A percentile compares a stretch with the other conserved stretches of the same genome.
Evolutionary conservation across 2,329 filamentous ascomycete genomes (phyloP).

Genomic region (Fusarium graminum): DNA sequence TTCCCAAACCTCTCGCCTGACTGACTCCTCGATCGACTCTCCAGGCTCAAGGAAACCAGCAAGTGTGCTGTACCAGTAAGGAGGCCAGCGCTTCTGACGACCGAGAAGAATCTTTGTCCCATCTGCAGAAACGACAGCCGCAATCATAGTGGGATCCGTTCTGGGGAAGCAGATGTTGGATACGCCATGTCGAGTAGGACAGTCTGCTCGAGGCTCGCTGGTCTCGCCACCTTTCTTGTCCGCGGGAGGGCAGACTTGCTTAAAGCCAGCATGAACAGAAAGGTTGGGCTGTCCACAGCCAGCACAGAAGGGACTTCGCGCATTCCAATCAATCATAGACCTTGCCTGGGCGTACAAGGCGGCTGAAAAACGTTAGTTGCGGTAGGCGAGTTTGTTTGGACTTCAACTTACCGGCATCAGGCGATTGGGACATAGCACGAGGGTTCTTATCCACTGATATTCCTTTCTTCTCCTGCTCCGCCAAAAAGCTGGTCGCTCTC

Average conservation of each 20-base stretch:
- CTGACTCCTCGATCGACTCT: slow-evolving; percentile 87
- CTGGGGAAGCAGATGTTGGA: slow-evolving; percentile 94
- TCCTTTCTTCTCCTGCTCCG: slow-evolving; percentile 65
- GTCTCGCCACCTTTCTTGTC: slow-evolving; percentile 66
- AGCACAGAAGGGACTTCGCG: slow-evolving; percentile 90
- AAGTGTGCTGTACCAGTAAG: slow-evolving; percentile 88
- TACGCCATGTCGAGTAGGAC: slow-evolving; percentile 84
- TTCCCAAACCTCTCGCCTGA: slow-evolving; percentile 87
- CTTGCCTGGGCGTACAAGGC: slow-evolving; percentile 92
- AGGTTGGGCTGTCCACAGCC: slow-evolving; percentile 88
- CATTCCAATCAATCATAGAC: slow-evolving; percentile 93
- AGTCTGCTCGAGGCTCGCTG: slow-evolving; percentile 72
- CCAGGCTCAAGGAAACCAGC: slow-evolving; percentile 89
- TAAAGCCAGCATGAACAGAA: slow-evolving; percentile 82
- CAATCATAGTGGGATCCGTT: slow-evolving; percentile 95
- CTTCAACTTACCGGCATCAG: slow-evolving; percentile 68
- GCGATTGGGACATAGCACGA: slow-evolving; percentile 70
- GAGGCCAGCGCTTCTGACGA: slow-evolving; percentile 85
- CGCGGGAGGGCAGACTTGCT: slow-evolving; percentile 80
- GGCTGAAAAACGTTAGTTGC: slow-evolving; percentile 64
- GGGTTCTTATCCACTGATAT: slow-evolving; percentile 76
- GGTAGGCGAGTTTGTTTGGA: background rate
- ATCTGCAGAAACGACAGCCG: slow-evolving; percentile 87
- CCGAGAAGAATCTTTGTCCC: slow-evolving; percentile 85
- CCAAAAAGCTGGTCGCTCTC: slow-evolving; percentile 65